Percentiles rank a stretch among this genome's conserved stretches.
These are phyloP conservation scores for Acacia confusa DNA, from an alignment of 306 rosid genomes.

Conservation along the genomic window DNA sequence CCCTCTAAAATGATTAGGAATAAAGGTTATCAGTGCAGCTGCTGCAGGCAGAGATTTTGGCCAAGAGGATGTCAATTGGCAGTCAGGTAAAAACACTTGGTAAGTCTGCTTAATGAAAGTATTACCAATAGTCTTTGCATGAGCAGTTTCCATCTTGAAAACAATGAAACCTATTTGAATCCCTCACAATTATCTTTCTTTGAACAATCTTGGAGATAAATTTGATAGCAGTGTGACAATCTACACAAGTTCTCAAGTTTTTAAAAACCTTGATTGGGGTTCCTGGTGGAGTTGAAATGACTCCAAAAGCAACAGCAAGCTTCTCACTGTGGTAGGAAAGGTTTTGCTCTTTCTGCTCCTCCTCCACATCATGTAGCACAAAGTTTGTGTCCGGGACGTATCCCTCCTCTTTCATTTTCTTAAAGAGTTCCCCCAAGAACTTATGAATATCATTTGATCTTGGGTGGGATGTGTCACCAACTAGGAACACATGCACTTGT, in stretches of 20 bases:
- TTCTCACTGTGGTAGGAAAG: slow-evolving; percentile 70
- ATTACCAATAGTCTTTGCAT: slow-evolving; percentile 60
- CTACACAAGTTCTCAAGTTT: slow-evolving; percentile 72
- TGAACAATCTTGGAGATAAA: slow-evolving; percentile 49
- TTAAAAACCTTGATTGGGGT: slow-evolving; percentile 59
- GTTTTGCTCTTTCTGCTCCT: slow-evolving; percentile 70
- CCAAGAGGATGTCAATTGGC: slow-evolving; percentile 10
- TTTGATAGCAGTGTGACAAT: slow-evolving; percentile 64
- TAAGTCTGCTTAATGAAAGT: background rate
- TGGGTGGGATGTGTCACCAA: slow-evolving; percentile 64
- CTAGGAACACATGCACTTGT: slow-evolving; percentile 54
- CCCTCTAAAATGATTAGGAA: background rate
- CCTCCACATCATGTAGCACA: slow-evolving; percentile 66
- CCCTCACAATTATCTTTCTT: slow-evolving; percentile 56
- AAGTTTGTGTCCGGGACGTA: slow-evolving; percentile 67
- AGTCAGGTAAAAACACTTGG: background rate
- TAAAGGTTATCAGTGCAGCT: slow-evolving; percentile 11
- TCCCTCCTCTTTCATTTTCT: slow-evolving; percentile 68
- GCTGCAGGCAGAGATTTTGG: slow-evolving; percentile 3
- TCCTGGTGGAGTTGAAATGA: slow-evolving; percentile 64
- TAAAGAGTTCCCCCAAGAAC: slow-evolving; percentile 47
- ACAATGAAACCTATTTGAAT: slow-evolving; percentile 74
- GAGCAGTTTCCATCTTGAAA: slow-evolving; percentile 61
- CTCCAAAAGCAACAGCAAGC: slow-evolving; percentile 71
- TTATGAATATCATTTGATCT: slow-evolving; percentile 53